Evolutionary conservation across 1,139 yeast species (phyloP), one percentile per base, ranked within the genome.

Genomic region (Pichia kudriavzevii): DNA sequence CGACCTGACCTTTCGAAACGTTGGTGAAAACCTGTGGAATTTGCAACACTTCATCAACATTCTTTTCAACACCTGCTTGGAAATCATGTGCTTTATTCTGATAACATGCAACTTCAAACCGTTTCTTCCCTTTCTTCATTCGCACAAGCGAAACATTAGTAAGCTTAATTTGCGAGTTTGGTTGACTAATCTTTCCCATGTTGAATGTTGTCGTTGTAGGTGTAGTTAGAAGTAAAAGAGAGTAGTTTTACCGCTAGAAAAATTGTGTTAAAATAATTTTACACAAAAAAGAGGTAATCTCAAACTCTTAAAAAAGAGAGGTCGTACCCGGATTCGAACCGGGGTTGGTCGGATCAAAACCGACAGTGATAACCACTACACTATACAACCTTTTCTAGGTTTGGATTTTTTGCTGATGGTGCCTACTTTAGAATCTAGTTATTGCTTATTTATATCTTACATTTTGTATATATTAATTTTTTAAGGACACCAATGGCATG

Each of bases 41-140:
- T 55, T 91, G 98, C 28, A 91, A 64, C 5, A 91, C 98, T 55
- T 91, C 98, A 61, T 91, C 98, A 10, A 93, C 58, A 55, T 91
- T 96, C 49, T 84, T 91, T 55, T 93, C 98, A 61, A 78, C 79
- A 56, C 80, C 87, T 55, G 73, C 72, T 49, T 96, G 68, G 79
- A 91, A 91, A 59, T 91, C 98, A 55, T 88, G 97, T 10, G 91
- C 96, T 55, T 93, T 91, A 53, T 91, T 91, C 53, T 85, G 96
- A 58, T 91, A 91, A 55, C 98, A 91, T 1, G 97, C 98, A 31
- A 93, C 73, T 59, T 91, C 98, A 52, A 87, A 91, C 45, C 96
- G 65, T 59, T 84, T 83, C 55, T 84, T 84, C 22, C 91, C 95
- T 55, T 83, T 85, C 53, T 81, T 83, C 76, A 91, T 78, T 35